Evolutionary conservation across 257 asterid genomes (phyloP).

Genomic region (Nicotiana noctiflora): DNA sequence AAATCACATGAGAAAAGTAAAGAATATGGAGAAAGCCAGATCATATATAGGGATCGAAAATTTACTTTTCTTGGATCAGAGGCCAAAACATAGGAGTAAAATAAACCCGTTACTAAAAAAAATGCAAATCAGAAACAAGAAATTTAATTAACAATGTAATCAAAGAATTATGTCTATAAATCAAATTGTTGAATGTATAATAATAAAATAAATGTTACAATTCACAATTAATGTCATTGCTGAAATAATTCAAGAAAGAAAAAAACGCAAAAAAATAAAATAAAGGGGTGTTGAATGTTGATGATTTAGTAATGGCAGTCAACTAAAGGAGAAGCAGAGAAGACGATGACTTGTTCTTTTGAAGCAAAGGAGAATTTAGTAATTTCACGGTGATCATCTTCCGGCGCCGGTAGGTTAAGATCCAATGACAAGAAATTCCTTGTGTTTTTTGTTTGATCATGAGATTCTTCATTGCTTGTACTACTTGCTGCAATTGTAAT

Average conservation of each 20-base stretch:
- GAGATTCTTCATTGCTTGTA: background rate
- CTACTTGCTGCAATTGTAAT: background rate
- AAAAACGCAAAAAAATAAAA: background rate
- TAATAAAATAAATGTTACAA: slow-evolving; percentile 10
- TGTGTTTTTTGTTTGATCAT: slow-evolving; percentile 34
- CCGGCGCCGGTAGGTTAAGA: slow-evolving; percentile 92
- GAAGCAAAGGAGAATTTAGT: slow-evolving; percentile 42
- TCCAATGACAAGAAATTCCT: slow-evolving; percentile 54
- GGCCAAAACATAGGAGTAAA: slow-evolving; percentile 2
- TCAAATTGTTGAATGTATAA: slow-evolving; percentile 7
- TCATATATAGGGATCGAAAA: background rate
- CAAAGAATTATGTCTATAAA: slow-evolving; percentile 16
- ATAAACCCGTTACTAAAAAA: too few species aligned
- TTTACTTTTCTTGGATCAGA: background rate
- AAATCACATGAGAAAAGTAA: background rate
- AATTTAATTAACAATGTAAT: background rate
- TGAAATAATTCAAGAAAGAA: slow-evolving; percentile 3
- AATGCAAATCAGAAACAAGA: too few species aligned
- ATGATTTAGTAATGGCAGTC: slow-evolving; percentile 58
- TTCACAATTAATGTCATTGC: slow-evolving; percentile 23
- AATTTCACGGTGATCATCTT: slow-evolving; percentile 39
- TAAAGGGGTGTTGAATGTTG: slow-evolving; percentile 18
- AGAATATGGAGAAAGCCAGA: slow-evolving; percentile 4
- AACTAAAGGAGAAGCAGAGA: slow-evolving; percentile 66
- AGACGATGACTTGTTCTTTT: slow-evolving; percentile 62